Conservation (phyloP, 768 basidiomycete genomes). For the Kwoniella dejecticola region DNA sequence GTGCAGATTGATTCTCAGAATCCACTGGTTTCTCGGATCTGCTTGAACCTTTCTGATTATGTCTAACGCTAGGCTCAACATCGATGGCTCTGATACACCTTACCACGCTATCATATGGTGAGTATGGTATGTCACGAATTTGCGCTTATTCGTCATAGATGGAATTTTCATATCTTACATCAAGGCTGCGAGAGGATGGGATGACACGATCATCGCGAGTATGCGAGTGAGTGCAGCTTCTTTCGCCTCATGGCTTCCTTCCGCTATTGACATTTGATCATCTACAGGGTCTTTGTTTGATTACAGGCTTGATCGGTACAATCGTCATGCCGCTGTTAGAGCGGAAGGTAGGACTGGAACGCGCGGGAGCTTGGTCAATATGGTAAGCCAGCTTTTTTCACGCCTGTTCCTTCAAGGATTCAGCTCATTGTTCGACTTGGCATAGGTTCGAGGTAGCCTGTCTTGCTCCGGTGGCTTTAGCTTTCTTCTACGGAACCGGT, state of each 20-base stretch:
- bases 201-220: conserved; percentile 49
- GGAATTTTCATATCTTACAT: conserved; percentile 55
- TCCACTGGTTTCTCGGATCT: no score
- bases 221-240: conserved; percentile 34
- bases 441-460: conserved; percentile 49
- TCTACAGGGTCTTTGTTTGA: conserved; percentile 42
- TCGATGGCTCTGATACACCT: conserved; percentile 47
- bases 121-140: neutral
- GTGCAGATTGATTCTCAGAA: conserved; percentile 2
- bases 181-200: conserved; percentile 46
- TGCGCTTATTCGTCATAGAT: conserved; percentile 22
- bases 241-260: neutral
- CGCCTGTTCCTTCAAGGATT: neutral
- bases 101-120: conserved; percentile 51
- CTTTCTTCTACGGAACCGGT: conserved; percentile 46
- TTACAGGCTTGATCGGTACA: conserved; percentile 51
- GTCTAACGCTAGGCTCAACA: conserved; percentile 48
- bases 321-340: conserved; percentile 53
- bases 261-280: conserved; percentile 5
- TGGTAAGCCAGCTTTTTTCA: conserved; percentile 40
- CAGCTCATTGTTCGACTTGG: neutral
- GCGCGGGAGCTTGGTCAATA: conserved; percentile 54
- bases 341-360: conserved; percentile 41
- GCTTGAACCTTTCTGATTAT: no score
- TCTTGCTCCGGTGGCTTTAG: conserved; percentile 44